Percentiles rank a stretch among this genome's conserved stretches.
Evolutionary conservation across 1,284 basidiomycete species (phyloP).

Genomic region (Sporisorium graminicola): DNA sequence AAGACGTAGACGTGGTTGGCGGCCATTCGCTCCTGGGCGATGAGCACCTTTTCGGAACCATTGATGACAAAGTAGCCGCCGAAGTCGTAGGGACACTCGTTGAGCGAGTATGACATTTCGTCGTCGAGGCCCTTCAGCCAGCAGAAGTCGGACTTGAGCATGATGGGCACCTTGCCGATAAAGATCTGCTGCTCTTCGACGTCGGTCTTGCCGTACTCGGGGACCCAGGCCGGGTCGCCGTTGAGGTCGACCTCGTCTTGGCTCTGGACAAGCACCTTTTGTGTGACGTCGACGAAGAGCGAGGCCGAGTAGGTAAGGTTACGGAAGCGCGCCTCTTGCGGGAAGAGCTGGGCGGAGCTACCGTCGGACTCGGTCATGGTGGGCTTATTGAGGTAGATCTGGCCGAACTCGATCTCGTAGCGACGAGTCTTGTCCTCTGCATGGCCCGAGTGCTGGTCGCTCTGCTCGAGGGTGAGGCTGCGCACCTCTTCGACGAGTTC

Average conservation of each 20-base stretch:
- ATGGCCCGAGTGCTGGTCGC: conserved; percentile 86
- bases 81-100: conserved; percentile 94
- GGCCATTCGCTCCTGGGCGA: conserved; percentile 99
- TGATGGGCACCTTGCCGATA: conserved; percentile 98
- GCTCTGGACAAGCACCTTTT: conserved; percentile 82
- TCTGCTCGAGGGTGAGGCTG: conserved; percentile 94
- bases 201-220: conserved; percentile 75
- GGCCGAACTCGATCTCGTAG: conserved; percentile 96
- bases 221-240: conserved; percentile 85
- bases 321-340: conserved; percentile 94
- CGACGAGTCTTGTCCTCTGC: conserved; percentile 77
- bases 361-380: conserved; percentile 97
- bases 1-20: conserved; percentile 99
- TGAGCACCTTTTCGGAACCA: conserved; percentile 98
- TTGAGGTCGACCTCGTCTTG: conserved; percentile 78
- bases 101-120: conserved; percentile 86
- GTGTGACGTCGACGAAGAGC: conserved; percentile 94
- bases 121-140: conserved; percentile 85
- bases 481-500: conserved; percentile 96
- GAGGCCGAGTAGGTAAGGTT: conserved; percentile 97
- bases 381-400: conserved; percentile 95
- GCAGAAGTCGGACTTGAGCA: conserved; percentile 96
- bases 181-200: conserved; percentile 82
- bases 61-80: conserved; percentile 99
- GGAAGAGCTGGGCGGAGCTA: conserved; percentile 90